Conservation (phyloP, 2,329 filamentous ascomycete species). For the Penicillium janthinellum region DNA sequence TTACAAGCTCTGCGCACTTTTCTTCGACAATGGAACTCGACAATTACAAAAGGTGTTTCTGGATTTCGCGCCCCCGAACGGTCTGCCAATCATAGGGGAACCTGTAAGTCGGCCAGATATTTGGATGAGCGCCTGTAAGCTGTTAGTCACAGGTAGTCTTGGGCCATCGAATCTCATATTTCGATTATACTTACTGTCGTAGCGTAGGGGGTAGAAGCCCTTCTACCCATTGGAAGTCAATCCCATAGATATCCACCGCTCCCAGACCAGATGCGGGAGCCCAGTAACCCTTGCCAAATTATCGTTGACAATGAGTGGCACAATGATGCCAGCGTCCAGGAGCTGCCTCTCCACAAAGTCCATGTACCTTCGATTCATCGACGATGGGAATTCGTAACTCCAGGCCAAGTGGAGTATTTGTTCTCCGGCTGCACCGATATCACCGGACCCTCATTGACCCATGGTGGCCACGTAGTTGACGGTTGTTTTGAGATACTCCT, state of each 20-base stretch:
- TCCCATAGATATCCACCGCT: constrained; percentile 52
- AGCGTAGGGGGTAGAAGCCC: constrained; percentile 26
- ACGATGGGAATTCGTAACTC: constrained; percentile 13
- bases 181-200: constrained; percentile 21
- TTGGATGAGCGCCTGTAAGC: constrained; percentile 17
- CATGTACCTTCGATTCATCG: constrained; percentile 64
- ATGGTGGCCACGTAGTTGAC: constrained; percentile 50
- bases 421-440: constrained; percentile 79
- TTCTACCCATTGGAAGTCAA: constrained; percentile 9
- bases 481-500: constrained; percentile 64
- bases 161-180: not conserved
- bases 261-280: constrained; percentile 55
- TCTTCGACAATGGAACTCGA: constrained; percentile 26
- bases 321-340: constrained; percentile 65
- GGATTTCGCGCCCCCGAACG: constrained; percentile 26
- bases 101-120: constrained; percentile 24
- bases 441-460: constrained; percentile 67
- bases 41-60: constrained; percentile 27
- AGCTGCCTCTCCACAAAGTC: constrained; percentile 67
- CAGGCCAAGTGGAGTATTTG: constrained; percentile 61
- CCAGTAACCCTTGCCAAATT: constrained; percentile 60
- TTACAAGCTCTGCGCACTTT: constrained; percentile 16
- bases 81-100: constrained; percentile 26
- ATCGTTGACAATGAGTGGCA: constrained; percentile 75
- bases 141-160: not conserved